Evolutionary conservation across 257 asterid species (phyloP), one percentile per base, ranked within the genome.

Genomic region (Capsicum rhomboideum): DNA sequence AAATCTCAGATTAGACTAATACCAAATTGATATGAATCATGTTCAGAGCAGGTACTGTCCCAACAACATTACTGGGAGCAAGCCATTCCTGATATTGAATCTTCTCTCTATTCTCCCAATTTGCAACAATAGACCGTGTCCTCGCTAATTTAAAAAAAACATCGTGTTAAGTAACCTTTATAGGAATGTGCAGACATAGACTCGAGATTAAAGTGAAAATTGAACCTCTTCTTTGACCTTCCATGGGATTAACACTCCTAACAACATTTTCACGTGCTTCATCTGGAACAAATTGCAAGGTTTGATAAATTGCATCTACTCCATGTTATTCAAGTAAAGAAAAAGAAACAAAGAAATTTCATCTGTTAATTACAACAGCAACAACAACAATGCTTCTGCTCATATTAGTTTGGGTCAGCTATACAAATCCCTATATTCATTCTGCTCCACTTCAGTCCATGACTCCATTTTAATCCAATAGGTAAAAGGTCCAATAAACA

Each of bases 61-160:
- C 93, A 9, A 96, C 88, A 83, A 87, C 49, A 50, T 26, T 90
- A 91, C 90, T 87, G 84, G 95, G 88, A 79, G 93, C 84, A 83
- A 89, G 78, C 83, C 90, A 90, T 64, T 89, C 90, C 77, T 89
- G 92, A 83, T 85, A 87, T 80, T 92, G 83, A 84, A 83, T 87
- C 89, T 93, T 92, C 52, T 92, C 95, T 86, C 83, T 92, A 82
- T 87, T 93, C 87, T 93, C 98, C 97, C 97, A 93, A 84, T 87
- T 93, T 64, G 94, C 86, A 84, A 83, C 90, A 75, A 84, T 58
- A 8, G 92, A 84, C 58, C 89, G 89, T 55, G 91, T 64, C 89
- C 93, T 90, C 82, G 93, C 98, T 93, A 87, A 74, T 59, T 56
- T 55, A 49, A 67, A 42, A 82, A 81, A 42, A 63, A 86, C 66